Percentiles rank a stretch among this genome's conserved stretches.
phyloP scores from a whole-genome alignment of 1,284 basidiomycete species.

The Ustilago esculenta region DNA sequence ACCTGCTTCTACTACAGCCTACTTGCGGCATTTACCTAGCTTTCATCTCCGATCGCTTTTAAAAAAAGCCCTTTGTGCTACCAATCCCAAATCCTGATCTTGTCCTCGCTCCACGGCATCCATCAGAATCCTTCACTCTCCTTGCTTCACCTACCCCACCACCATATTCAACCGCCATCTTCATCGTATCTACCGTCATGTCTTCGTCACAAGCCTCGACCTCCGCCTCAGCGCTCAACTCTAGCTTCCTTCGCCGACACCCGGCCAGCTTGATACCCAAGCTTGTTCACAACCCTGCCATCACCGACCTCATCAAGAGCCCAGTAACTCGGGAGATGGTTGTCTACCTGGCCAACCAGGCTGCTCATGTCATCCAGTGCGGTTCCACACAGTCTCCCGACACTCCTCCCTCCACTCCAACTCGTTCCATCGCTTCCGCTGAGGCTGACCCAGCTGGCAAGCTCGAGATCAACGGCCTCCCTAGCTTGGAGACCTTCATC shows the following conservation, averaged over 20 bases:
- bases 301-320: constrained; percentile 65
- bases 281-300: constrained; percentile 63
- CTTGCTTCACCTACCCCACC: constrained; percentile 8
- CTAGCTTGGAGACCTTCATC: constrained; percentile 87
- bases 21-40: constrained; percentile 17
- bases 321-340: constrained; percentile 66
- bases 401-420: constrained; percentile 59
- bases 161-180: constrained; percentile 5
- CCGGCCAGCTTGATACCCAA: constrained; percentile 64
- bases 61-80: constrained; percentile 15
- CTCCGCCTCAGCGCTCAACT: constrained; percentile 44
- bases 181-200: constrained; percentile 18
- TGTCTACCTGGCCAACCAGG: constrained; percentile 64
- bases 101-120: neutral
- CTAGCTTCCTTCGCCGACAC: constrained; percentile 60
- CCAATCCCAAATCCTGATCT: neutral
- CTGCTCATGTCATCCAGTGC: constrained; percentile 66
- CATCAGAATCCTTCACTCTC: constrained; percentile 1
- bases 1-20: constrained; percentile 13
- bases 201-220: constrained; percentile 44
- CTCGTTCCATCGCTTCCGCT: constrained; percentile 53
- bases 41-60: constrained; percentile 41
- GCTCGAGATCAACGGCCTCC: constrained; percentile 71
- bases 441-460: constrained; percentile 60
- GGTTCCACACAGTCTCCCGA: constrained; percentile 49